A percentile compares a stretch with the other conserved stretches of the same genome.
Evolutionary conservation across 352 stramenopile genomes (phyloP).

Genomic region (Globisporangium cederbergense): DNA sequence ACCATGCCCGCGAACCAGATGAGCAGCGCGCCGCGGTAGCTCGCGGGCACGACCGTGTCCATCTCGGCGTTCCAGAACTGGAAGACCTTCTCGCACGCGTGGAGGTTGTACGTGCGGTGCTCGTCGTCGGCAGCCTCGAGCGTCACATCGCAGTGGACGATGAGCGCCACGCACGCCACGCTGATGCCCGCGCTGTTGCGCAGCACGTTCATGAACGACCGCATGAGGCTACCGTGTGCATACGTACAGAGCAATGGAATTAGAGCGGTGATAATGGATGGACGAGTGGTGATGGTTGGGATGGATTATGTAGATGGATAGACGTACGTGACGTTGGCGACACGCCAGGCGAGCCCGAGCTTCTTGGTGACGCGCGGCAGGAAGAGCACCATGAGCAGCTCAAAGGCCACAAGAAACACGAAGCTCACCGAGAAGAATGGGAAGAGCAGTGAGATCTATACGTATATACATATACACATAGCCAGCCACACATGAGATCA

Average conservation of each 20-base stretch:
- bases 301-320: not conserved
- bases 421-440: constrained; percentile 85
- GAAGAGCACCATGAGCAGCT: constrained; percentile 65
- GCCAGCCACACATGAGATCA: not conserved
- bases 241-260: not conserved
- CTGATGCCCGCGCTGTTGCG: constrained; percentile 83
- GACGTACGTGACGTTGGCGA: constrained; percentile 68
- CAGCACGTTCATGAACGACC: constrained; percentile 78
- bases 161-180: constrained; percentile 76
- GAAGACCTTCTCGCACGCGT: constrained; percentile 80
- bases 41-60: constrained; percentile 58
- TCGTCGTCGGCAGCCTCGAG: constrained; percentile 27
- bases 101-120: constrained; percentile 62
- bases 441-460: constrained; percentile 78
- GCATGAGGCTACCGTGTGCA: constrained; percentile 35
- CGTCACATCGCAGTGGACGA: constrained; percentile 76
- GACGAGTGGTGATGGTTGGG: not conserved
- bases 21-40: constrained; percentile 77
- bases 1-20: constrained; percentile 82
- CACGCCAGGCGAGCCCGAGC: constrained; percentile 57
- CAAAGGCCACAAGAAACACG: constrained; percentile 65
- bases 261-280: not conserved
- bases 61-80: constrained; percentile 51
- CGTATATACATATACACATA: not conserved
- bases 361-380: constrained; percentile 50